Conservation (phyloP, 1,284 basidiomycete genomes). For the Rhodotorula mucilaginosa region DNA sequence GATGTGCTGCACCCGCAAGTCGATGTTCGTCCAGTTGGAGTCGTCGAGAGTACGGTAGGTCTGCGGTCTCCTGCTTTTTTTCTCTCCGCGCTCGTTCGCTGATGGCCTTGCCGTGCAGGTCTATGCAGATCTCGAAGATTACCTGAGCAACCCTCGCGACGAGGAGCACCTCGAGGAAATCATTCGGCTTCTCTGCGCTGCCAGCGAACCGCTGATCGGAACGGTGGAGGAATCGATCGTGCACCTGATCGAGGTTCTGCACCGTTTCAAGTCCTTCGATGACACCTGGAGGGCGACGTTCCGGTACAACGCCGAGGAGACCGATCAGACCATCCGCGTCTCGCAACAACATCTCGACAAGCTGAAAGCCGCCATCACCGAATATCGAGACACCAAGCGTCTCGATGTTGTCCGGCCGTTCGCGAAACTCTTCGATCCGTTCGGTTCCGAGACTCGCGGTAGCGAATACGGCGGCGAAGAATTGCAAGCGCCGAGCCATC, state of each 20-base stretch:
- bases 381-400: slow-evolving; percentile 59
- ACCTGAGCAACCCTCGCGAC: slow-evolving; percentile 47
- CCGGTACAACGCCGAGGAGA: slow-evolving; percentile 4
- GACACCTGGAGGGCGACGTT: slow-evolving; percentile 8
- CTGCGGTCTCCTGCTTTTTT: too few species aligned
- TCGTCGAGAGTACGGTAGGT: slow-evolving; percentile 68
- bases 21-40: slow-evolving; percentile 60
- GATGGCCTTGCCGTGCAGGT: neutral
- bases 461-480: neutral
- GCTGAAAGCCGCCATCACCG: slow-evolving; percentile 53
- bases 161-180: slow-evolving; percentile 57
- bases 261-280: slow-evolving; percentile 44
- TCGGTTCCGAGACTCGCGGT: slow-evolving; percentile 40
- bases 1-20: slow-evolving; percentile 38
- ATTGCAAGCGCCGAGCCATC: slow-evolving; percentile 41
- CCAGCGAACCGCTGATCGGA: slow-evolving; percentile 61
- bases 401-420: slow-evolving; percentile 69
- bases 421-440: slow-evolving; percentile 59
- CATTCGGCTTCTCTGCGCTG: slow-evolving; percentile 58
- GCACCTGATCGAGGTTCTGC: slow-evolving; percentile 43
- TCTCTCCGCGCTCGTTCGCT: neutral
- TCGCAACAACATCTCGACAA: slow-evolving; percentile 52
- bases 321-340: slow-evolving; percentile 45
- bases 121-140: slow-evolving; percentile 72
- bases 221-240: slow-evolving; percentile 50